Evolutionary conservation across 345 rosid species (phyloP), one percentile per base, ranked within the genome.

Genomic region (Draba incana): DNA sequence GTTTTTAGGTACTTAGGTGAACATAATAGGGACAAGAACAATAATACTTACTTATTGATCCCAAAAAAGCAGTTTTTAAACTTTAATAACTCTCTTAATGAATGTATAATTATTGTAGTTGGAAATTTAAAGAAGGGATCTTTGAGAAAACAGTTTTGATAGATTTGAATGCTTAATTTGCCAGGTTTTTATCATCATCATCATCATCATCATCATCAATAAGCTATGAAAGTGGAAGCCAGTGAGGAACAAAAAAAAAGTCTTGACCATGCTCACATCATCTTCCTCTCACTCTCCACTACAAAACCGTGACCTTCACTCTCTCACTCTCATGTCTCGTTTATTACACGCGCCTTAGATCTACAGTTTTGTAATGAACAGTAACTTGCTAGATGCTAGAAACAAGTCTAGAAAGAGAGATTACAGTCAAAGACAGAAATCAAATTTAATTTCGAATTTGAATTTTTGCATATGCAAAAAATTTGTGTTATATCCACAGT

Each of bases 391-490:
- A 71, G 77, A 58, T 60, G 68, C 68, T 67, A 66, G 51, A 66
- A 52, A 74, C 51, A 57, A 57, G 71, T 58, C 61, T 66, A 51
- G 6, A n/a, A 38, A 54, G 64, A 59, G 50, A 37, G 20, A 64
- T 54, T 8, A 8, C 23, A 53, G 78, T 74, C 73, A 74, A 68
- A 67, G 78, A 53, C 64, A 67, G 68, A 67, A 46, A 45, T 68
- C 45, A 45, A 15, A 10, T 9, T 41, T 12, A 46, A 15, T 67
- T 74, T 64, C 12, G 51, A 53, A 67, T 57, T 63, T 72, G 68
- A 70, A 64, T 8, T n/a, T 28, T 28, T 28, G 31, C 31, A 3
- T 0, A 20, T 33, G 44, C 54, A 46, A 33, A 57, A 57, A 27
- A 0, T 45, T 70, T 61, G 60, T 65, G 50, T 47, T 2, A 28